Evolutionary conservation across 176 grass and related monocot species (phyloP), one percentile per base, ranked within the genome.

Genomic region (Triticum turgidum): DNA sequence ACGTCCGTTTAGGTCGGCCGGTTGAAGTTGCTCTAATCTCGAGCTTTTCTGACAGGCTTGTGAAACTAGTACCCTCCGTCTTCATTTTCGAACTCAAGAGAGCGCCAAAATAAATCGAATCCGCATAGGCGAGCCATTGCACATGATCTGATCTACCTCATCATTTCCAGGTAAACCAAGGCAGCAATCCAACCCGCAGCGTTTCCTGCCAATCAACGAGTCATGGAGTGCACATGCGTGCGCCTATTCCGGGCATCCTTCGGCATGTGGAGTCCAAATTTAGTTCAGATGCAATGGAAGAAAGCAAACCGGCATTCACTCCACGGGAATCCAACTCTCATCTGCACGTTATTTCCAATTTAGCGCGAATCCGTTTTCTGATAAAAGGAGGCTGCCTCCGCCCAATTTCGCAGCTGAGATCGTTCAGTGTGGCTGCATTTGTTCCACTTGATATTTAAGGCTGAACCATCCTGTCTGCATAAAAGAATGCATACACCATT

Each of bases 201-300:
- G 39, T 41, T 41, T 41, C 39, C 39, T 41, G 39, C 20, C 2
- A 30, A 45, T 37, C 20, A 73, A 51, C 38, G 41, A 9, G 80
- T 18, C 85, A 52, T 87, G 54, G 66, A 11, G 65, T 35, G 12
- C 77, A 87, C 58, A 22, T 73, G 77, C 10, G 25, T 7, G 10
- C 73, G 38, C 25, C 27, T 25, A 41, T 54, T 64, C 21, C 52
- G n/a, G 30, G 5, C 1, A 22, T 22, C 3, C 49, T 52, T 72
- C 0, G 17, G 17, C 52, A 58, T 20, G 18, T 58, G 52, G 52
- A 20, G 0, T 58, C 5, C 5, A 38, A 70, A 24, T 21, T 61
- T 0, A 27, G 59, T 61, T 21, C 8, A 11, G 7, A 61, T 10
- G 59, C 59, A 61, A 22, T 1, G 21, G 21, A 22, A 27, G 27